These are phyloP conservation scores for Amaranthus cruentus DNA, from an alignment of 148 eudicot species.

Conservation along the genomic window DNA sequence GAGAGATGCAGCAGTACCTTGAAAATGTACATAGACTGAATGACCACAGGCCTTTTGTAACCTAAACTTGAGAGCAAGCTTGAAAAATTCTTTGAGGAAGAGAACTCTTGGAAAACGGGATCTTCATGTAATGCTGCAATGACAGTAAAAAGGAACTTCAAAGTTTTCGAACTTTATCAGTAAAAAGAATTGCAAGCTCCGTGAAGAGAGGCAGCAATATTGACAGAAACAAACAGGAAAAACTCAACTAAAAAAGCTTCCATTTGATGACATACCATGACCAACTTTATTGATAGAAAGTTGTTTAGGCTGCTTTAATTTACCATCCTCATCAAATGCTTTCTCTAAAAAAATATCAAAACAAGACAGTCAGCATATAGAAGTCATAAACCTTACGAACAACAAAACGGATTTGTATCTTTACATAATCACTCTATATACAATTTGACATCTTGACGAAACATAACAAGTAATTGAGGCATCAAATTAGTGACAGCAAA, in stretches of 20 bases:
- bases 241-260: neutral
- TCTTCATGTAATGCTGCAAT: slow-evolving; percentile 82
- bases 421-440: too few species aligned
- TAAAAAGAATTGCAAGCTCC: neutral
- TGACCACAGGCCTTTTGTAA: slow-evolving; percentile 81
- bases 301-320: slow-evolving; percentile 83
- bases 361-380: slow-evolving; percentile 16
- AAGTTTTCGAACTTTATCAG: neutral
- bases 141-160: slow-evolving; percentile 8
- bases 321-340: slow-evolving; percentile 85
- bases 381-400: neutral
- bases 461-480: neutral
- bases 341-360: slow-evolving; percentile 49
- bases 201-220: neutral
- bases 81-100: slow-evolving; percentile 57
- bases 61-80: slow-evolving; percentile 54
- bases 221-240: neutral
- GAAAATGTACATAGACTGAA: slow-evolving; percentile 97
- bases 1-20: slow-evolving; percentile 50
- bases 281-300: slow-evolving; percentile 98
- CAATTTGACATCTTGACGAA: neutral
- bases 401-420: neutral
- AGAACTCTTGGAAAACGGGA: slow-evolving; percentile 67
- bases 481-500: neutral
- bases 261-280: slow-evolving; percentile 65